Percentiles rank a stretch among this genome's conserved stretches.
Conservation (phyloP, 2,329 filamentous ascomycete genomes). For the Pseudogymnoascus sp. region DNA sequence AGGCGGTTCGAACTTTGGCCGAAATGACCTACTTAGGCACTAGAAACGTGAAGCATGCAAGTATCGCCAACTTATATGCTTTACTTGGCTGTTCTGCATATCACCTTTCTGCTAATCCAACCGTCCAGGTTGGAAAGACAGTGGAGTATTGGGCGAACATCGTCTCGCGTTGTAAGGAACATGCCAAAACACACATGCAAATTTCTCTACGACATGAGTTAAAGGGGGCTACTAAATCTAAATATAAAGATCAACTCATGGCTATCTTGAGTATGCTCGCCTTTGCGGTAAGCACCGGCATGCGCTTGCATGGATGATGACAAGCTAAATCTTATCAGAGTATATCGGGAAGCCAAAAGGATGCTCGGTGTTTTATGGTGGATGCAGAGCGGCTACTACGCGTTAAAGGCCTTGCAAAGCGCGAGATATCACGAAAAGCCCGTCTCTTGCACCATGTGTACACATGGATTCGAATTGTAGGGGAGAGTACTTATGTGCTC, state of each 20-base stretch:
- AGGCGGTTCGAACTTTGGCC: slow-evolving; percentile 26
- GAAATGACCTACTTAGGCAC: slow-evolving; percentile 24
- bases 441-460: slow-evolving; percentile 34
- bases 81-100: slow-evolving; percentile 27
- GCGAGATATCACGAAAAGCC: slow-evolving; percentile 30
- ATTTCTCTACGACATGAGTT: slow-evolving; percentile 10
- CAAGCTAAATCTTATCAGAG: neutral
- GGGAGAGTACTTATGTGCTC: slow-evolving; percentile 29
- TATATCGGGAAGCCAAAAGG: slow-evolving; percentile 19
- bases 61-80: slow-evolving; percentile 27
- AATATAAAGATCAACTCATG: slow-evolving; percentile 34
- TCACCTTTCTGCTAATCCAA: slow-evolving; percentile 20
- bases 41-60: slow-evolving; percentile 24
- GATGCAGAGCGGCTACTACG: slow-evolving; percentile 31
- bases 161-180: slow-evolving; percentile 17
- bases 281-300: slow-evolving; percentile 25
- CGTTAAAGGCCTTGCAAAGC: slow-evolving; percentile 29
- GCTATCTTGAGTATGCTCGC: slow-evolving; percentile 28
- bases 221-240: slow-evolving; percentile 22
- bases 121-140: slow-evolving; percentile 9
- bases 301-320: neutral
- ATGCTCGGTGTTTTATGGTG: slow-evolving; percentile 30
- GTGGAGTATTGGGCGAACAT: neutral
- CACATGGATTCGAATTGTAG: slow-evolving; percentile 32
- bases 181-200: slow-evolving; percentile 28